Base-by-base conservation (phyloP, 768 basidiomycete species). In the Galerina marginata region DNA sequence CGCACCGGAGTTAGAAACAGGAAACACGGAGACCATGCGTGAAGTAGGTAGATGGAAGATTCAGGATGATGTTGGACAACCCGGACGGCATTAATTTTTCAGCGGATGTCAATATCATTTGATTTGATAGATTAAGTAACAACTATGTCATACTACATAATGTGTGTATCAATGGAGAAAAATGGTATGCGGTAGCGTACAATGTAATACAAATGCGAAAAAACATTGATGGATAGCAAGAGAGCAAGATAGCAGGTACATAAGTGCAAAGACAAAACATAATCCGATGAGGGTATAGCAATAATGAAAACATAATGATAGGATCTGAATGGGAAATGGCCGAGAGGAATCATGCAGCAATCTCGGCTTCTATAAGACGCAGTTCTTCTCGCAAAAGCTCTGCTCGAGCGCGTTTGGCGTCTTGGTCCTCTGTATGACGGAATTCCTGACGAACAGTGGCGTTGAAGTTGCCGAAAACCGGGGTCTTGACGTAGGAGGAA, bases 1-100 rank as follows among this genome's bases (percentile, higher is more conserved):
- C 29, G 79, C 83, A 0, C 88, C 89, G 0, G 81, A 83, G 54
- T 72, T 99, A n/a, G 81, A 79, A 42, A 74, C 65, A 4, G 97
- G 97, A 0, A 92, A 93, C 65, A 81, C 85, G 25, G 79, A 83
- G 44, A 92, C 95, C 0, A 99, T 99, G 96, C 79, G 86, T 37
- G 85, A 91, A 65, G 95, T 99, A 0, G 97, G 96, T 0, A 78
- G 80, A 55, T 99, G 97, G 97, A 85, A 83, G 43, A 87, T 94
- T 38, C 90, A 92, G 62, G 88, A 91, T 62, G 90, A 90, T 3
- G 81, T 88, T 1, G 82, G 83, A 0, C 74, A 84, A 9, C 73
- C 85, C 2, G 86, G 83, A 40, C 77, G 88, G 59, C 90, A 91
- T 72, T 90, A 71, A 76, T 36, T 16, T 38, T 20, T 47, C 42